phyloP scores from a whole-genome alignment of 2,329 filamentous ascomycete genomes.

The Leptodontidium sp. region DNA sequence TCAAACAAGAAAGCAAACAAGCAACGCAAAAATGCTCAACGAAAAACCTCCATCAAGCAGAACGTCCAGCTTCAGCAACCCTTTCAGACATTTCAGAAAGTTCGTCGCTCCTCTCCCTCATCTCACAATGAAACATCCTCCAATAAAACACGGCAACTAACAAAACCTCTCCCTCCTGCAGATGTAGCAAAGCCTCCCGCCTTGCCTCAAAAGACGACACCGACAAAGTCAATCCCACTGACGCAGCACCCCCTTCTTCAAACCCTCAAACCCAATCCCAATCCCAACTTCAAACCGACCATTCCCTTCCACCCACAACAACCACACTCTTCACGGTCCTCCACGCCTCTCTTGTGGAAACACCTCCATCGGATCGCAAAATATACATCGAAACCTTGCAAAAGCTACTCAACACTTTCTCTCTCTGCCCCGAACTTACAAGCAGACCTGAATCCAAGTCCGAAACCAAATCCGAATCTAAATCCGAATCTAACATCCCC shows the following conservation, averaged over 20 bases:
- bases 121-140: background rate
- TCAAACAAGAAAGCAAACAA: background rate
- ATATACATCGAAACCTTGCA: background rate
- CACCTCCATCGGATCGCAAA: background rate
- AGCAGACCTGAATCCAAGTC: background rate
- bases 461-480: background rate
- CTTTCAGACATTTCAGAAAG: background rate
- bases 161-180: background rate
- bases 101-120: background rate
- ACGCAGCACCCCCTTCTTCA: background rate
- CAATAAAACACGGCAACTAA: background rate
- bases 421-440: background rate
- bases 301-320: background rate
- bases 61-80: slow-evolving; percentile 1
- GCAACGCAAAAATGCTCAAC: background rate
- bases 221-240: background rate
- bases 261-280: background rate
- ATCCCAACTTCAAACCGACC: background rate
- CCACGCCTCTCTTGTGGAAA: background rate
- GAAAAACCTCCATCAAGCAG: background rate
- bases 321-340: background rate
- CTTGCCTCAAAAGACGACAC: background rate
- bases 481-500: no score
- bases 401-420: background rate
- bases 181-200: background rate